phyloP scores from a whole-genome alignment of 345 rosid species.

The Sonneratia caseolaris region DNA sequence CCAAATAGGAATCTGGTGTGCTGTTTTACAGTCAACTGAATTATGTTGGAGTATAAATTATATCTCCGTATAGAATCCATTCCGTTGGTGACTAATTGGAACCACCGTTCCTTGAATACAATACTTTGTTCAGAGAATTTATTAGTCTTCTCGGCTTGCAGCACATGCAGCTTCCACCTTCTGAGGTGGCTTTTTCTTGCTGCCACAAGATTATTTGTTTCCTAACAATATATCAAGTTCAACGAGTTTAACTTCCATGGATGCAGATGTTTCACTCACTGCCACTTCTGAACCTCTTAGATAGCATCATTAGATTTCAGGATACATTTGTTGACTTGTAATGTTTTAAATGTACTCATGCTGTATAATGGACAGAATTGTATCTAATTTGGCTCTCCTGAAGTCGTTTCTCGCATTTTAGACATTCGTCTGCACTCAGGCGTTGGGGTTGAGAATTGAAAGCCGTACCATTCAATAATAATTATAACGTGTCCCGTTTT shows the following conservation, averaged over 20 bases:
- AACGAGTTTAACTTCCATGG: not conserved
- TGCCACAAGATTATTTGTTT: not conserved
- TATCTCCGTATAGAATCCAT: not conserved
- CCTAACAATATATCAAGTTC: not conserved
- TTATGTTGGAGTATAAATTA: not conserved
- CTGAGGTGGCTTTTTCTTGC: not conserved
- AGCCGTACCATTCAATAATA: not conserved
- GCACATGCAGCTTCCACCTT: not conserved
- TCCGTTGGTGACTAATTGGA: not conserved
- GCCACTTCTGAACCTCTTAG: not conserved
- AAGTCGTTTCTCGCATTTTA: not conserved
- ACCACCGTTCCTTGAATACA: not conserved
- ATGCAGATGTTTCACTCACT: not conserved
- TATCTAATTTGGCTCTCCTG: not conserved
- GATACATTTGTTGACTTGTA: not conserved
- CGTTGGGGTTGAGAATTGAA: not conserved
- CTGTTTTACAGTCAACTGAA: not conserved
- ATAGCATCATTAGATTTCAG: not conserved
- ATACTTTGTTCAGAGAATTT: not conserved
- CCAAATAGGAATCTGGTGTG: not conserved
- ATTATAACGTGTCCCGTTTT: not conserved
- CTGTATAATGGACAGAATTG: not conserved
- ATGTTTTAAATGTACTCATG: not conserved
- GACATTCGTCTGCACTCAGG: not conserved
- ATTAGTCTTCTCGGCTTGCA: not conserved